phyloP scores from a whole-genome alignment of 2,329 filamentous ascomycete species.

The Bisporella sp. region DNA sequence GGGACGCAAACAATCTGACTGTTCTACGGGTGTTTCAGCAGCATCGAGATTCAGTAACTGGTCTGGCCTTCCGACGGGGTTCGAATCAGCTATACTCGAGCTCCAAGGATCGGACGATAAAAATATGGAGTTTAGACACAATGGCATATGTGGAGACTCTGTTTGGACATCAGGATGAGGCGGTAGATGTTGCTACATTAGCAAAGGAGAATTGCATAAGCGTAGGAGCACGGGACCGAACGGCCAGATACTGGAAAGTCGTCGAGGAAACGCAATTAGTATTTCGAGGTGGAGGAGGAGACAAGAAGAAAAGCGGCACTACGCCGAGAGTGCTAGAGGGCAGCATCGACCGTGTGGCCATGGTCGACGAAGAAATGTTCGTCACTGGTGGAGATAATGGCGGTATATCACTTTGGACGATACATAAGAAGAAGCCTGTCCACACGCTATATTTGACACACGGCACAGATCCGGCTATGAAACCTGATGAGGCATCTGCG shows the following conservation, averaged over 20 bases:
- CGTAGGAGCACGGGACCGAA: conserved; percentile 85
- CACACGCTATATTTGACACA: conserved; percentile 75
- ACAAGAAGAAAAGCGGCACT: conserved; percentile 36
- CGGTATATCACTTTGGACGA: conserved; percentile 76
- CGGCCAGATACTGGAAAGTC: conserved; percentile 91
- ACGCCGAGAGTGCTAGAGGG: conserved; percentile 54
- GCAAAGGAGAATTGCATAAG: conserved; percentile 84
- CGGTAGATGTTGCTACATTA: conserved; percentile 76
- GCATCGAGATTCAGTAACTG: conserved; percentile 81
- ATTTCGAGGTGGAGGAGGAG: conserved; percentile 74
- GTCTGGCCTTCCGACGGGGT: conserved; percentile 76
- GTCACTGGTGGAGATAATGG: conserved; percentile 94
- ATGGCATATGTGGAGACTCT: conserved; percentile 92
- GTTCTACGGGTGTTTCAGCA: conserved; percentile 82
- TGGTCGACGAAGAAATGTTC: conserved; percentile 83
- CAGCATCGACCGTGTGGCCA: conserved; percentile 85
- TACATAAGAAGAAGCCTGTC: conserved; percentile 91
- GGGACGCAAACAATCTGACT: conserved; percentile 73
- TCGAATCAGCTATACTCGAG: conserved; percentile 91
- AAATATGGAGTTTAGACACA: conserved; percentile 89
- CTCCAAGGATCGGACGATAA: conserved; percentile 87
- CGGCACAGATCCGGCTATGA: conserved; percentile 68
- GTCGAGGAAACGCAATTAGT: conserved; percentile 92
- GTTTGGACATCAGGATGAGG: conserved; percentile 90
- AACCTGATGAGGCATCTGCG: conserved; percentile 64